phyloP scores from a whole-genome alignment of 2,329 filamentous ascomycete species.

The Aspergillus novoparasiticus region DNA sequence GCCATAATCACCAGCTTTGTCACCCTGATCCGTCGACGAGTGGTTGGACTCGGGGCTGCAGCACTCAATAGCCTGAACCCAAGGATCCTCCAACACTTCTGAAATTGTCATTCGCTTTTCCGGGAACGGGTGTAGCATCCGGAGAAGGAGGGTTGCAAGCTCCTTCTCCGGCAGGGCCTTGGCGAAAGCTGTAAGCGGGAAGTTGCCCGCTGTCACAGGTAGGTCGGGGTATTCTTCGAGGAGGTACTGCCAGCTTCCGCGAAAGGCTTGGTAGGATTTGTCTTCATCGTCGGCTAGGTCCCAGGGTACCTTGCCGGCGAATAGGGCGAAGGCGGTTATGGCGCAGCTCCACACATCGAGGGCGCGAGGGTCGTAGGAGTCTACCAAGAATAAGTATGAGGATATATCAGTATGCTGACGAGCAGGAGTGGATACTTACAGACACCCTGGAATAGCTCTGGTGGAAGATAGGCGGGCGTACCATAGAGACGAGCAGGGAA shows the following conservation, averaged over 20 bases:
- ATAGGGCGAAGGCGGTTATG: slow-evolving; percentile 78
- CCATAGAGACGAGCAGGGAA: background rate
- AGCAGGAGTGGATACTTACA: slow-evolving; percentile 35
- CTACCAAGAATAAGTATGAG: slow-evolving; percentile 27
- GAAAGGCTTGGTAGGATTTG: slow-evolving; percentile 51
- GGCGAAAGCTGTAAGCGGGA: background rate
- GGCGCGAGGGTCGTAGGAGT: slow-evolving; percentile 71
- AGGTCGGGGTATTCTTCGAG: background rate
- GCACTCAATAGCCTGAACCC: slow-evolving; percentile 74
- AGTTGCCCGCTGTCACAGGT: too few species aligned
- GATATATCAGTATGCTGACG: too few species aligned
- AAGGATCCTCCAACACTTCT: slow-evolving; percentile 70
- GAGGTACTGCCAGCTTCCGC: background rate
- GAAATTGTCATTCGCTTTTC: slow-evolving; percentile 68
- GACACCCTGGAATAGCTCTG: slow-evolving; percentile 67
- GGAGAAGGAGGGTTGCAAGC: slow-evolving; percentile 60
- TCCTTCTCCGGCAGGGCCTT: background rate
- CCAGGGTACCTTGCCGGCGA: slow-evolving; percentile 67
- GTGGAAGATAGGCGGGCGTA: slow-evolving; percentile 72
- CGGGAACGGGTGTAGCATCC: slow-evolving; percentile 82
- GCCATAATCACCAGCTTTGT: background rate
- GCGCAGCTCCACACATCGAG: slow-evolving; percentile 86
- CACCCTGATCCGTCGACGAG: background rate
- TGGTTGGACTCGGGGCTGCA: slow-evolving; percentile 63
- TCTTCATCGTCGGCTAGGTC: slow-evolving; percentile 59